These are phyloP conservation scores for Silene latifolia DNA, from an alignment of 148 eudicot species.

Conservation along the genomic window DNA sequence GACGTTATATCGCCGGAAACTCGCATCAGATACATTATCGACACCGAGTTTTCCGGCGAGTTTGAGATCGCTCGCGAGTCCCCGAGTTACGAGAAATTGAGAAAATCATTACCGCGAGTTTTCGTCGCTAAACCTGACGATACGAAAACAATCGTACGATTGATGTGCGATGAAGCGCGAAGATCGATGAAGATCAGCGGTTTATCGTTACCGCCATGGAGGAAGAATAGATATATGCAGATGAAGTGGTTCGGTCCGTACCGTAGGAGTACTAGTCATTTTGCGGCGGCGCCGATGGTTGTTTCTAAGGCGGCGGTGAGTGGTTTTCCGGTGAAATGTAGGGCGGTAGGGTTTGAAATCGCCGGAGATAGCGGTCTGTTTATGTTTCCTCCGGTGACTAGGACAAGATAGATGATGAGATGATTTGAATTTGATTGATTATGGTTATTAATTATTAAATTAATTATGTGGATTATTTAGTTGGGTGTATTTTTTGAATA, in stretches of 20 bases:
- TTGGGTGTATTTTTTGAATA: not conserved
- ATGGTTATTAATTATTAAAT: not conserved
- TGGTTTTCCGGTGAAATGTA: conserved; percentile 27
- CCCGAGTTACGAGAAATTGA: conserved; percentile 26
- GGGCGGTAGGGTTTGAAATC: conserved; percentile 28
- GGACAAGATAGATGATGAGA: conserved; percentile 55
- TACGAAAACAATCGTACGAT: conserved; percentile 46
- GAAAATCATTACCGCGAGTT: conserved; percentile 43
- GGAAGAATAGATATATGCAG: conserved; percentile 79
- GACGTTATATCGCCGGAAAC: conserved; percentile 42
- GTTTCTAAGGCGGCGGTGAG: not conserved
- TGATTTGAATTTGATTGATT: conserved; percentile 16
- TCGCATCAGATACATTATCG: conserved; percentile 49
- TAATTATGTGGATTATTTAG: not conserved
- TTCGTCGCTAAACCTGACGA: conserved; percentile 51
- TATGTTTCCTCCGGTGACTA: conserved; percentile 39
- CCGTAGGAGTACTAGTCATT: conserved; percentile 42
- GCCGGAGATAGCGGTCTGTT: conserved; percentile 19
- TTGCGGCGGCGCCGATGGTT: conserved; percentile 24
- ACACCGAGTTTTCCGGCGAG: conserved; percentile 50
- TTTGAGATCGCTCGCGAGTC: conserved; percentile 75
- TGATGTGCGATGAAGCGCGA: conserved; percentile 53
- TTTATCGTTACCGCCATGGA: conserved; percentile 76
- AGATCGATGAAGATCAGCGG: conserved; percentile 67
- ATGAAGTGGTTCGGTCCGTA: conserved; percentile 84